These are phyloP conservation scores for Biscogniauxia sp. DNA, from an alignment of 2,329 filamentous ascomycete genomes.

Conservation along the genomic window DNA sequence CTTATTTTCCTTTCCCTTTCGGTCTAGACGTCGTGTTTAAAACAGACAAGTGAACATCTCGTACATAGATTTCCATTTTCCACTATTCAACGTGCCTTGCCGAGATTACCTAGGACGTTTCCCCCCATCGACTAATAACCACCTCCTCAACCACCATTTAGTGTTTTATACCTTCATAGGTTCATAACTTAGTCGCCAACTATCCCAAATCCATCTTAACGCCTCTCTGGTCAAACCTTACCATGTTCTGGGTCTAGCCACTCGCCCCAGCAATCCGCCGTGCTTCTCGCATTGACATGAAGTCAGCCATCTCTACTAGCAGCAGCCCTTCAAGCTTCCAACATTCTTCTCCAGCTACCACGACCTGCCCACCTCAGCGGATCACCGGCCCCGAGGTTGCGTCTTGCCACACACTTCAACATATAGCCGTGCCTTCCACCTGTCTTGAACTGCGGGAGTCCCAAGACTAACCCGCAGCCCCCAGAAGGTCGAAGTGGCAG, in stretches of 20 bases:
- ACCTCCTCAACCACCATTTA: too few species aligned
- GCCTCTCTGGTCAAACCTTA: not conserved
- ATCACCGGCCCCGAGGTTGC: constrained; percentile 1
- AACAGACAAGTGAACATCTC: too few species aligned
- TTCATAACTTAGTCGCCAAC: not conserved
- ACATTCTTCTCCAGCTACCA: constrained; percentile 13
- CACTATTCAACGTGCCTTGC: not conserved
- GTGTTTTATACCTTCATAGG: too few species aligned
- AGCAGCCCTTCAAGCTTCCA: constrained; percentile 18
- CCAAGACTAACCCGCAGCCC: constrained; percentile 40
- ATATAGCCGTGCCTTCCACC: constrained; percentile 1
- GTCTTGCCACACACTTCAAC: not conserved
- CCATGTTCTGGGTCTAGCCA: not conserved
- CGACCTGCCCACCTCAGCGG: constrained; percentile 7
- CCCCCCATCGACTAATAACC: not conserved
- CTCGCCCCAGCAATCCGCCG: not conserved
- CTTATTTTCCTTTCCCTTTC: too few species aligned
- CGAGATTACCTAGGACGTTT: not conserved
- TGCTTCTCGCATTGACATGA: constrained; percentile 22
- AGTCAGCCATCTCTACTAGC: constrained; percentile 21
- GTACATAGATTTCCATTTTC: too few species aligned
- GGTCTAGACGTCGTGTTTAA: not conserved
- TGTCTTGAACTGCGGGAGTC: constrained; percentile 37
- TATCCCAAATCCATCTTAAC: not conserved
- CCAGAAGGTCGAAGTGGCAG: constrained; percentile 65